Evolutionary conservation across 495 filamentous ascomycete species (phyloP).

Genomic region (Penicillium pulvis): DNA sequence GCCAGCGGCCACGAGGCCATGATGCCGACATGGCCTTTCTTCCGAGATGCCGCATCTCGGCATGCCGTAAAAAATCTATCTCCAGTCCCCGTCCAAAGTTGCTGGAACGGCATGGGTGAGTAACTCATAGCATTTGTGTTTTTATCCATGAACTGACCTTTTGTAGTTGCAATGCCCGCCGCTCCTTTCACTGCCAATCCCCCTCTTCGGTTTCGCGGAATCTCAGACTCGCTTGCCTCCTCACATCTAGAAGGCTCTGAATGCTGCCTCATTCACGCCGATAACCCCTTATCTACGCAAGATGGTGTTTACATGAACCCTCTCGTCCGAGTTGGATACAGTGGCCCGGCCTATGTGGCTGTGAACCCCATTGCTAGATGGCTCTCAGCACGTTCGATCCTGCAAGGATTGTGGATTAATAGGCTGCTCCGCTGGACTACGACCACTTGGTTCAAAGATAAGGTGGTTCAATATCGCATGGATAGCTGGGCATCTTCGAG

Average conservation of each 20-base stretch:
- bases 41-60: conserved; percentile 61
- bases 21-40: conserved; percentile 77
- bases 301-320: conserved; percentile 79
- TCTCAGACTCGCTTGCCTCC: conserved; percentile 66
- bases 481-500: conserved; percentile 42
- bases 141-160: conserved; percentile 5
- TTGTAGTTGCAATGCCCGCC: conserved; percentile 55
- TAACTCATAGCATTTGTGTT: not conserved
- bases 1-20: conserved; percentile 59
- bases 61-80: conserved; percentile 54
- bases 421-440: conserved; percentile 54
- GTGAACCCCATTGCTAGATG: conserved; percentile 48
- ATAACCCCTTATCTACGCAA: conserved; percentile 57
- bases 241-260: conserved; percentile 77
- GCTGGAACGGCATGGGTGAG: conserved; percentile 80
- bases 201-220: conserved; percentile 67
- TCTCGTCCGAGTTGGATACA: conserved; percentile 74
- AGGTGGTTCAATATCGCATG: conserved; percentile 39
- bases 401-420: conserved; percentile 59
- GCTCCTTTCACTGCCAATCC: conserved; percentile 53
- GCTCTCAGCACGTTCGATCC: conserved; percentile 36
- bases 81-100: conserved; percentile 71
- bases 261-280: conserved; percentile 81
- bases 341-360: conserved; percentile 54
- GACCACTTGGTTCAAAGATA: conserved; percentile 37